phyloP scores from a whole-genome alignment of 169 alveolate species.

The Theileria parva region DNA sequence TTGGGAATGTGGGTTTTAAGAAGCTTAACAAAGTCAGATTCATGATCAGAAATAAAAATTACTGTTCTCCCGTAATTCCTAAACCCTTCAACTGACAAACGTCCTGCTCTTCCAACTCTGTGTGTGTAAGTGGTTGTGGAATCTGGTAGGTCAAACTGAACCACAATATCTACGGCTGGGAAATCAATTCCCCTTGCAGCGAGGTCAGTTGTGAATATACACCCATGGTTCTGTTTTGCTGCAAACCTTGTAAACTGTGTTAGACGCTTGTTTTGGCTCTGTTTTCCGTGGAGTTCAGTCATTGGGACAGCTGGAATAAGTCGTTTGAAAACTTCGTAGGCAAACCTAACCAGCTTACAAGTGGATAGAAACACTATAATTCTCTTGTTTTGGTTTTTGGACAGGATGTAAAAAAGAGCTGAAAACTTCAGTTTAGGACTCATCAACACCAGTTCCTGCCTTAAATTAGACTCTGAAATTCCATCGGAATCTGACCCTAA shows the following conservation, averaged over 20 bases:
- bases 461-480: conserved; percentile 72
- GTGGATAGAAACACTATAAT: conserved; percentile 89
- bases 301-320: conserved; percentile 85
- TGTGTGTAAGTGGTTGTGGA: conserved; percentile 92
- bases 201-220: conserved; percentile 89
- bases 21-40: conserved; percentile 39
- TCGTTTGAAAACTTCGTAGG: conserved; percentile 87
- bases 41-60: conserved; percentile 68
- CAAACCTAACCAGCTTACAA: conserved; percentile 92
- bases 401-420: conserved; percentile 86
- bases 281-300: conserved; percentile 90
- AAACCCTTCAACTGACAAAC: conserved; percentile 87
- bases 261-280: conserved; percentile 78
- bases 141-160: conserved; percentile 95
- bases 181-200: conserved; percentile 97
- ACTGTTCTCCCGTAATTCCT: conserved; percentile 80
- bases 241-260: conserved; percentile 64
- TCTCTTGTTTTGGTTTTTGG: conserved; percentile 86
- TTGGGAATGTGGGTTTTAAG: conserved; percentile 16
- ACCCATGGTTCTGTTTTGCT: conserved; percentile 65
- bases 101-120: conserved; percentile 97
- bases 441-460: conserved; percentile 82
- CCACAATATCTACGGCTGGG: conserved; percentile 95
- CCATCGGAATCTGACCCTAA: conserved; percentile 62
- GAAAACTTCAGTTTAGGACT: conserved; percentile 86